Conservation (phyloP, 140 eudicot species). For the Cichorium intybus region DNA sequence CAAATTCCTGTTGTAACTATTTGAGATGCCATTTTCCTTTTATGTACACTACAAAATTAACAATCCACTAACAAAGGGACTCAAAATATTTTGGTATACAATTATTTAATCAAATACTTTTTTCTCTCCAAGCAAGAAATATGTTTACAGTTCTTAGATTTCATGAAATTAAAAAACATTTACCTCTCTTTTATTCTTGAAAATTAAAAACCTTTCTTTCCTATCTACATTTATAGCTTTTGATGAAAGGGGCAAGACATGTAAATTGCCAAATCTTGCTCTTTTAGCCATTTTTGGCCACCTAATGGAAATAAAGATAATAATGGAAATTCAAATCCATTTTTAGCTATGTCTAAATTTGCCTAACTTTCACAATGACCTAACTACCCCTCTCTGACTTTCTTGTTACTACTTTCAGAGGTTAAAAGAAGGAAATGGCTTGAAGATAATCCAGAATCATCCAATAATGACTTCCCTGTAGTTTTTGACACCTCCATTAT, state of each 20-base stretch:
- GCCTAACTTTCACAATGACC: conserved; percentile 3
- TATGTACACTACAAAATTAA: not conserved
- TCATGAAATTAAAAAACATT: not conserved
- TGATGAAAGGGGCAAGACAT: not conserved
- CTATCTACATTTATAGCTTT: not conserved
- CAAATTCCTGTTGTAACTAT: not conserved
- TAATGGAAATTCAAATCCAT: not conserved
- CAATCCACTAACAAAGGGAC: no score
- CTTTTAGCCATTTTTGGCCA: not conserved
- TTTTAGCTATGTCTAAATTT: conserved; percentile 4
- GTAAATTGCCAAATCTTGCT: not conserved
- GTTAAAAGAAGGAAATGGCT: conserved; percentile 95
- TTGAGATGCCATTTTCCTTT: not conserved
- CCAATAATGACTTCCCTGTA: conserved; percentile 83
- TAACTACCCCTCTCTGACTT: conserved; percentile 6
- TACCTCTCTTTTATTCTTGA: not conserved
- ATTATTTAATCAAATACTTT: no score
- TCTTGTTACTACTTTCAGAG: conserved; percentile 50
- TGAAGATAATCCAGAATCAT: conserved; percentile 85
- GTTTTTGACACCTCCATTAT: conserved; percentile 88
- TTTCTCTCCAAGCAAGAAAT: not conserved
- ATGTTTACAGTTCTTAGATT: not conserved
- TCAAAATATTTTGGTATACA: no score
- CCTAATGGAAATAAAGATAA: conserved; percentile 1
- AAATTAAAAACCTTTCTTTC: not conserved